phyloP scores from a whole-genome alignment of 2,329 filamentous ascomycete genomes.

The Aspergillus pseudoterreus region DNA sequence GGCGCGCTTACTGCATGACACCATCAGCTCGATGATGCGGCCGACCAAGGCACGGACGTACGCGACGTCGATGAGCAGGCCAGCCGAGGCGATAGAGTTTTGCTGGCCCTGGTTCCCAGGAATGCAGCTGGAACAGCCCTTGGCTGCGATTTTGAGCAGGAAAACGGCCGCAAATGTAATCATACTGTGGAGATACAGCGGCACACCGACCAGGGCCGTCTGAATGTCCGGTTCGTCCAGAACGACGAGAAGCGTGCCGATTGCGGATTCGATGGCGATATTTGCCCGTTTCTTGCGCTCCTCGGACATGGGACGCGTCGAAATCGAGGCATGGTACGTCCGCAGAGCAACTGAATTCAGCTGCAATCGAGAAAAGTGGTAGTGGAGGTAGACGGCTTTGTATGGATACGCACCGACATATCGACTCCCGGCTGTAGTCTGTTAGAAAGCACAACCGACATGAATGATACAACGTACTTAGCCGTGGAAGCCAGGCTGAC shows the following conservation, averaged over 20 bases:
- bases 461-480: conserved; percentile 20
- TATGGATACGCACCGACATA: conserved; percentile 49
- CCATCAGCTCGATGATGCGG: conserved; percentile 35
- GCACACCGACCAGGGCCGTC: conserved; percentile 40
- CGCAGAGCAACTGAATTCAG: conserved; percentile 50
- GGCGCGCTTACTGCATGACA: conserved; percentile 35
- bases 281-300: conserved; percentile 45
- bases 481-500: conserved; percentile 31
- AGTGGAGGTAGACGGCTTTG: conserved; percentile 49
- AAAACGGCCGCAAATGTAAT: conserved; percentile 47
- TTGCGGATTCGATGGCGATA: conserved; percentile 42
- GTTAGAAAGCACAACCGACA: neutral
- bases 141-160: conserved; percentile 43
- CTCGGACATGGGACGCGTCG: conserved; percentile 38
- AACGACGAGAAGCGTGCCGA: conserved; percentile 40
- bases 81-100: conserved; percentile 37
- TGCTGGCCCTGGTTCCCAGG: conserved; percentile 33
- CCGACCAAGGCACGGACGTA: conserved; percentile 35
- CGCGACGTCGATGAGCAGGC: conserved; percentile 30
- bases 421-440: conserved; percentile 39
- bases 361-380: conserved; percentile 50
- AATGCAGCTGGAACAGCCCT: conserved; percentile 32
- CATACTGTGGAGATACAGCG: conserved; percentile 46
- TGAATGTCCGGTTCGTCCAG: conserved; percentile 44
- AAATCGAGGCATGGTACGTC: conserved; percentile 39